These are phyloP conservation scores for Bolboschoenoplectus hybrid DNA, from an alignment of 202 grass and related monocot species.

Conservation along the genomic window DNA sequence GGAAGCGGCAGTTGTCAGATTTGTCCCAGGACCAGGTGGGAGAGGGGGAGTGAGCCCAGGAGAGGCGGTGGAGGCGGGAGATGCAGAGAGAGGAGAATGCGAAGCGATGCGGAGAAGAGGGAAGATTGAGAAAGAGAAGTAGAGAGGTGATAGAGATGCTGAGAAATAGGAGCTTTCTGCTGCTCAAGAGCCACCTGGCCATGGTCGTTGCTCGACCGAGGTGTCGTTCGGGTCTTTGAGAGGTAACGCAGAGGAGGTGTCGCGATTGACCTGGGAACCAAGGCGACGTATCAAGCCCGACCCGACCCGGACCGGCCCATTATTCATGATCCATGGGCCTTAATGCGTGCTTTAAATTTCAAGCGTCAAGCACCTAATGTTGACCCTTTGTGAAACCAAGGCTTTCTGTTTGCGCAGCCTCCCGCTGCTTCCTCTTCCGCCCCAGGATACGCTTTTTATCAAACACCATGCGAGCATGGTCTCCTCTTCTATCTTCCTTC, in stretches of 20 bases:
- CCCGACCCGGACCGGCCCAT: neutral
- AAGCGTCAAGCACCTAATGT: too few relatives aligned
- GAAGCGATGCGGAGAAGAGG: slow-evolving; percentile 2
- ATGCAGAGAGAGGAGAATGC: slow-evolving; percentile 29
- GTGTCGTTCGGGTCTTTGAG: neutral
- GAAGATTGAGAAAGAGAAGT: slow-evolving; percentile 17
- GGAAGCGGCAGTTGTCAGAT: slow-evolving; percentile 14
- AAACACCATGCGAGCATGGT: slow-evolving; percentile 19
- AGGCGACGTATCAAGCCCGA: neutral
- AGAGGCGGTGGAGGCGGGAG: slow-evolving; percentile 34
- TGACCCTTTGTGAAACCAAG: neutral
- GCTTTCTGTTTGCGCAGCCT: neutral
- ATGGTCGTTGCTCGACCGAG: neutral
- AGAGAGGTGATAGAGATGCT: slow-evolving; percentile 16
- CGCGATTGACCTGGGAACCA: neutral
- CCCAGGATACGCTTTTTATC: neutral
- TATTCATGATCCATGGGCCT: neutral
- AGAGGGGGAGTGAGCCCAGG: slow-evolving; percentile 17
- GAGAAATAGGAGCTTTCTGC: slow-evolving; percentile 19
- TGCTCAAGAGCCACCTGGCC: slow-evolving; percentile 2
- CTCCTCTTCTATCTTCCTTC: neutral
- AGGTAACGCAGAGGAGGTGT: neutral
- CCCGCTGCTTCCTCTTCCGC: neutral
- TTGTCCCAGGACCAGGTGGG: slow-evolving; percentile 38
- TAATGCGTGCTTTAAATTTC: too few relatives aligned